A percentile compares a stretch with the other conserved stretches of the same genome.
These are phyloP conservation scores for Fusarium equiseti DNA, from an alignment of 2,329 filamentous ascomycete genomes.

Conservation along the genomic window DNA sequence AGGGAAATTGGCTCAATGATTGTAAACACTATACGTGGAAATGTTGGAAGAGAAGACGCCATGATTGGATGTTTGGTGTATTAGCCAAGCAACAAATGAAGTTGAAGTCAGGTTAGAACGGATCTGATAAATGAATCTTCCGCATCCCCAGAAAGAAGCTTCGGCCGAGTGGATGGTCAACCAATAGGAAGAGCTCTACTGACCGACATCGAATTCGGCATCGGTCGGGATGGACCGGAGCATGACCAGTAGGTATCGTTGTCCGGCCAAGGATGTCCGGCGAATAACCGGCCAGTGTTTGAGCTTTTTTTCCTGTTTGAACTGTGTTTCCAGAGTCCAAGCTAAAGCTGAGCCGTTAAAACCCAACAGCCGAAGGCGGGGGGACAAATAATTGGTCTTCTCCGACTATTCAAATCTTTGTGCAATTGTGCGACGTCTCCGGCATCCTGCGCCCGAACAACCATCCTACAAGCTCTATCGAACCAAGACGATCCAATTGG, in stretches of 20 bases:
- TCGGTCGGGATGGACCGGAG: constrained; percentile 32
- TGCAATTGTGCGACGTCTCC: constrained; percentile 18
- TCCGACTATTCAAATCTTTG: constrained; percentile 6
- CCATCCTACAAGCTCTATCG: constrained; percentile 3
- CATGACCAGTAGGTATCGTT: constrained; percentile 14
- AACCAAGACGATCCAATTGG: constrained; percentile 34
- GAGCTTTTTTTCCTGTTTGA: constrained; percentile 22
- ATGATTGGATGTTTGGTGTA: constrained; percentile 53
- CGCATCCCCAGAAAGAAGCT: constrained; percentile 16
- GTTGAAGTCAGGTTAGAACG: constrained; percentile 3
- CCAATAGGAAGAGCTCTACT: constrained; percentile 4
- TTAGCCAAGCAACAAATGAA: constrained; percentile 17
- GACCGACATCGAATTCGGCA: background rate
- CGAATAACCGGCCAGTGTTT: constrained; percentile 37
- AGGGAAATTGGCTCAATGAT: constrained; percentile 76
- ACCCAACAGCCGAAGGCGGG: constrained; percentile 29
- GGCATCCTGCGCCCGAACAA: constrained; percentile 6
- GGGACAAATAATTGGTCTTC: constrained; percentile 22
- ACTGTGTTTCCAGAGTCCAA: constrained; percentile 12
- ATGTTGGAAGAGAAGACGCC: constrained; percentile 71
- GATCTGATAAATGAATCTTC: constrained; percentile 21
- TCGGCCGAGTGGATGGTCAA: background rate
- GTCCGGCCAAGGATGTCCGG: constrained; percentile 24
- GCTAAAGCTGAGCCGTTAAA: constrained; percentile 34
- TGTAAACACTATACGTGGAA: constrained; percentile 76